Base-by-base conservation (phyloP, 208 protist species). In the Polymyxa betae region DNA sequence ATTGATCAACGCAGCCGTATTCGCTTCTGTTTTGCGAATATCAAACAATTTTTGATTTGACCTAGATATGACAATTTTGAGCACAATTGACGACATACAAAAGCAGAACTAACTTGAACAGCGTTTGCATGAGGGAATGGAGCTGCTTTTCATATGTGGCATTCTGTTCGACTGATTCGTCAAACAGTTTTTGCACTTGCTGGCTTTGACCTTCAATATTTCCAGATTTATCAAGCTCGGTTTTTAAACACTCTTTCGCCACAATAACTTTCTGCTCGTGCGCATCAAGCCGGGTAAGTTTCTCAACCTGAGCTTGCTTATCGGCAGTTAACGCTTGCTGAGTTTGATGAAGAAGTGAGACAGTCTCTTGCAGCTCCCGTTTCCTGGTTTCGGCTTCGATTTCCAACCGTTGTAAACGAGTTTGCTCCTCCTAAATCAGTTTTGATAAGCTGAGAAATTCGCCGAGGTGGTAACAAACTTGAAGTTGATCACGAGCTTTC, bases 1-100 rank as follows among this genome's bases (percentile, higher is more conserved):
- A 24, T 12, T 66, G 64, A 89, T 89, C 20, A 88, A 38, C 20
- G 88, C 64, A 20, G 38, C 88, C n/a, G n/a, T n/a, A n/a, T 89
- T 89, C 38, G 43, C 64, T n/a, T 88, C 20, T n/a, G 32, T 12
- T 49, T 88, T n/a, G 24, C 45, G 88, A 20, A n/a, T 49, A 12
- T 89, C n/a, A 12, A 54, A 38, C n/a, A 89, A 49, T 49, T 89
- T 16, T 49, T 89, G n/a, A 32, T 89, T 54, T 12, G 5, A 16
- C n/a, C n/a, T n/a, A n/a, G n/a, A n/a, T n/a, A n/a, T n/a, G n/a
- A n/a, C n/a, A n/a, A n/a, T n/a, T n/a, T n/a, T n/a, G n/a, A n/a
- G n/a, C n/a, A n/a, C n/a, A n/a, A n/a, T n/a, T n/a, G n/a, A n/a
- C n/a, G n/a, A n/a, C n/a, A n/a, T n/a, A n/a, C n/a, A n/a, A n/a